Evolutionary conservation across 805 yeast genomes (phyloP).

Genomic region (Yarrowia hollandica): DNA sequence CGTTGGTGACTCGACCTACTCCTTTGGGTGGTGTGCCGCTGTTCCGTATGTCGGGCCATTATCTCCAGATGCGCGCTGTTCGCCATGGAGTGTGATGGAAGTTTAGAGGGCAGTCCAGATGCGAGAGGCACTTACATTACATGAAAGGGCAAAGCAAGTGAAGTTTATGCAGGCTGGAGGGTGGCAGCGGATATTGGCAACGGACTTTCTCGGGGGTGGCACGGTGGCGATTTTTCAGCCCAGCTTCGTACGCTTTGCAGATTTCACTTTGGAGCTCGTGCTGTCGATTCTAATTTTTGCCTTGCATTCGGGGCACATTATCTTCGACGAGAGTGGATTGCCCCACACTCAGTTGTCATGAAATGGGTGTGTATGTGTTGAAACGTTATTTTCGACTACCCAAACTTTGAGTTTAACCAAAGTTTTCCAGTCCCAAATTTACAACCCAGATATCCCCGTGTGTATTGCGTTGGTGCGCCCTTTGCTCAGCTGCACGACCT

Average conservation of each 20-base stretch:
- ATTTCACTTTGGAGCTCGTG: neutral
- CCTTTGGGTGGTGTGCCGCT: neutral
- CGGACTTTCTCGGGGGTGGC: too few relatives aligned
- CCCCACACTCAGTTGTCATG: conserved; percentile 13
- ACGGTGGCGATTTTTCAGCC: too few relatives aligned
- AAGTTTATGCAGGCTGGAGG: conserved; percentile 15
- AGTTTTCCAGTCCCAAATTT: conserved; percentile 28
- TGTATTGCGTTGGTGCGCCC: conserved; percentile 22
- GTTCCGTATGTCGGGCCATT: conserved; percentile 2
- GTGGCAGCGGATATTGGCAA: neutral
- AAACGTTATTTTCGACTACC: neutral
- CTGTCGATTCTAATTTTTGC: neutral
- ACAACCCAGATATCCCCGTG: conserved; percentile 24
- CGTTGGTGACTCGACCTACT: neutral
- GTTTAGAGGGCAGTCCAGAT: conserved; percentile 26
- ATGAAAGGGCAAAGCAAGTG: conserved; percentile 19
- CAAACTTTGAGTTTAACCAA: conserved; percentile 7
- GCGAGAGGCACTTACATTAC: conserved; percentile 20
- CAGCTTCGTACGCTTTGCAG: too few relatives aligned
- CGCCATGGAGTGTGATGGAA: conserved; percentile 28
- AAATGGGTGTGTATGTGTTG: conserved; percentile 4
- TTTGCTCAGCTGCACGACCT: conserved; percentile 23
- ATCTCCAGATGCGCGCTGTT: neutral
- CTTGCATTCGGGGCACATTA: neutral
- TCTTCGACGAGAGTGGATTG: neutral